A percentile compares a stretch with the other conserved stretches of the same genome.
Conservation (phyloP, 352 stramenopile species). For the Phytophthora foliorum region DNA sequence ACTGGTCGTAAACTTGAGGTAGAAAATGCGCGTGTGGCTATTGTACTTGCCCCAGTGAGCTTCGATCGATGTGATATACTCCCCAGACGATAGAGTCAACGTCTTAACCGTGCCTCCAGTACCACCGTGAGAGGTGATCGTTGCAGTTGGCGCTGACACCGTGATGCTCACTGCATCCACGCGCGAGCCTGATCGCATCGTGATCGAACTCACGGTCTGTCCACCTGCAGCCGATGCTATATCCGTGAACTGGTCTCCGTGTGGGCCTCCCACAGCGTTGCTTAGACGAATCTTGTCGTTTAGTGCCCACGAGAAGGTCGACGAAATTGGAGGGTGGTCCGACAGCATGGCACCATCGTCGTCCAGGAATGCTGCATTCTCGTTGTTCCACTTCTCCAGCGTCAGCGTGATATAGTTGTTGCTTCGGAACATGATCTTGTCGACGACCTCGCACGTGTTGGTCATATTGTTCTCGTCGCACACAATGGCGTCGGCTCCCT, state of each 20-base stretch:
- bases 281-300: constrained; percentile 47
- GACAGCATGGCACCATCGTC: constrained; percentile 46
- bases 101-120: constrained; percentile 43
- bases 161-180: constrained; percentile 54
- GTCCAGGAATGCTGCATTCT: constrained; percentile 55
- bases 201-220: constrained; percentile 44
- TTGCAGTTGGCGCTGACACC: constrained; percentile 31
- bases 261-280: constrained; percentile 46
- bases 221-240: constrained; percentile 32
- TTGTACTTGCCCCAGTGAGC: constrained; percentile 51
- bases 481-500: constrained; percentile 47
- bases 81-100: constrained; percentile 45
- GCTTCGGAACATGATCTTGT: constrained; percentile 65
- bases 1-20: constrained; percentile 52
- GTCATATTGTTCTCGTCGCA: constrained; percentile 45
- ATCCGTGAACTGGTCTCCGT: constrained; percentile 52
- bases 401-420: constrained; percentile 58
- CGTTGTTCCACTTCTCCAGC: constrained; percentile 46
- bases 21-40: constrained; percentile 56
- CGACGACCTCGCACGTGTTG: constrained; percentile 57
- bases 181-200: constrained; percentile 38
- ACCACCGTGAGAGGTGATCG: constrained; percentile 47
- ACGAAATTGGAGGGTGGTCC: constrained; percentile 55
- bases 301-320: constrained; percentile 49
- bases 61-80: constrained; percentile 59